These are phyloP conservation scores for Zygoascus bituminiphila DNA, from an alignment of 805 yeast genomes.

Conservation along the genomic window DNA sequence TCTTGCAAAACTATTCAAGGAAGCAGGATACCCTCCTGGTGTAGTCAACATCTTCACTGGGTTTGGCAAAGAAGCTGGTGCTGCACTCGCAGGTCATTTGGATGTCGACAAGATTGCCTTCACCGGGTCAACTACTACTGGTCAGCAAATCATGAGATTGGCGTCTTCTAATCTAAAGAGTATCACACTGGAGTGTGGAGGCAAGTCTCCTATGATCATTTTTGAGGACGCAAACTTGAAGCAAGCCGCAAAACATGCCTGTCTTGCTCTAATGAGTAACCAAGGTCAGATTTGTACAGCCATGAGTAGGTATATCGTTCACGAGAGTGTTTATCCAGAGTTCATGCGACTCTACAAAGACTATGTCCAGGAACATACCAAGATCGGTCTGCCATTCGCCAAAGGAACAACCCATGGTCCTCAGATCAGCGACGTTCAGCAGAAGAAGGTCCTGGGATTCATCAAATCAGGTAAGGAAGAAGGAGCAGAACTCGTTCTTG, in stretches of 20 bases:
- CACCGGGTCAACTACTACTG: constrained; percentile 91
- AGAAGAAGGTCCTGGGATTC: constrained; percentile 67
- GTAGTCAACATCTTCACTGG: constrained; percentile 84
- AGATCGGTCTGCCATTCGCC: constrained; percentile 80
- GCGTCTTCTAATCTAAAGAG: constrained; percentile 79
- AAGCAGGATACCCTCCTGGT: constrained; percentile 90
- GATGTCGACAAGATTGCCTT: constrained; percentile 85
- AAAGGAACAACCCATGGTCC: constrained; percentile 82
- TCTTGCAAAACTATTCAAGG: constrained; percentile 57
- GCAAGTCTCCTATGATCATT: constrained; percentile 88
- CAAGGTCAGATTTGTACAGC: constrained; percentile 96
- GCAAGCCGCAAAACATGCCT: constrained; percentile 65
- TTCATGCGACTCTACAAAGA: constrained; percentile 52
- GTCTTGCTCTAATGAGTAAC: constrained; percentile 81
- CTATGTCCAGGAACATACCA: constrained; percentile 40
- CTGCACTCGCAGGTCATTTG: constrained; percentile 67
- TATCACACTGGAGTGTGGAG: constrained; percentile 92
- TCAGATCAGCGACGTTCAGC: constrained; percentile 67
- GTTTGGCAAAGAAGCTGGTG: constrained; percentile 78
- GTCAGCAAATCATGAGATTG: constrained; percentile 69
- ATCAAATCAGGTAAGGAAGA: constrained; percentile 70
- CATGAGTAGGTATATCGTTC: constrained; percentile 85
- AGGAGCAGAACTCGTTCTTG: constrained; percentile 76
- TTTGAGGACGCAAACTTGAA: constrained; percentile 79
- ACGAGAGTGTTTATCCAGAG: constrained; percentile 75